phyloP scores from a whole-genome alignment of 345 rosid genomes.

The Heritiera littoralis region DNA sequence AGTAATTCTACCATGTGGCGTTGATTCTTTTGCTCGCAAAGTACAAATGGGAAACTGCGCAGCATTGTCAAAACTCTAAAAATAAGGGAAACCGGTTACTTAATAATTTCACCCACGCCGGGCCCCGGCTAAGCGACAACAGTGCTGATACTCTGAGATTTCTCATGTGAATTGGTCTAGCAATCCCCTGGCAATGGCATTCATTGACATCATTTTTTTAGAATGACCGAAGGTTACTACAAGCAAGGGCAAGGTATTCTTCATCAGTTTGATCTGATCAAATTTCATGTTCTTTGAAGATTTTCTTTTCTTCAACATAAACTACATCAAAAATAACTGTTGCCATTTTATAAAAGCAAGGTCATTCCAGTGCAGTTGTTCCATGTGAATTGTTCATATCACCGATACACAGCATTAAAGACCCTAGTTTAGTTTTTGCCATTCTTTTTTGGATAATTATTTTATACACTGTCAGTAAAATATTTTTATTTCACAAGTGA shows the following conservation, averaged over 20 bases:
- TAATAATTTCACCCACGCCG: not conserved
- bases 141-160: not conserved
- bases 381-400: not conserved
- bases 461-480: no score
- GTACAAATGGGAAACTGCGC: conserved; percentile 6
- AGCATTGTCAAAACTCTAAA: not conserved
- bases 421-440: not conserved
- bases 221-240: not conserved
- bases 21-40: conserved; percentile 17
- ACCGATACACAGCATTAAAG: not conserved
- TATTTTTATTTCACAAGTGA: no score
- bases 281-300: not conserved
- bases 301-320: not conserved
- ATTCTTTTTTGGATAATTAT: not conserved
- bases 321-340: not conserved
- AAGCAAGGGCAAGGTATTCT: not conserved
- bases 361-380: not conserved
- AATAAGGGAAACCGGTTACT: not conserved
- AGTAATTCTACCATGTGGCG: not conserved
- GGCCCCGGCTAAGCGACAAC: not conserved
- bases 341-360: not conserved
- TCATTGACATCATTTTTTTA: not conserved
- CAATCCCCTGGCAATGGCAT: not conserved
- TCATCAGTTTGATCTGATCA: not conserved
- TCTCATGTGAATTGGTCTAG: not conserved